phyloP scores from a whole-genome alignment of 1,284 basidiomycete genomes.

The Nidula niveotomentosa region DNA sequence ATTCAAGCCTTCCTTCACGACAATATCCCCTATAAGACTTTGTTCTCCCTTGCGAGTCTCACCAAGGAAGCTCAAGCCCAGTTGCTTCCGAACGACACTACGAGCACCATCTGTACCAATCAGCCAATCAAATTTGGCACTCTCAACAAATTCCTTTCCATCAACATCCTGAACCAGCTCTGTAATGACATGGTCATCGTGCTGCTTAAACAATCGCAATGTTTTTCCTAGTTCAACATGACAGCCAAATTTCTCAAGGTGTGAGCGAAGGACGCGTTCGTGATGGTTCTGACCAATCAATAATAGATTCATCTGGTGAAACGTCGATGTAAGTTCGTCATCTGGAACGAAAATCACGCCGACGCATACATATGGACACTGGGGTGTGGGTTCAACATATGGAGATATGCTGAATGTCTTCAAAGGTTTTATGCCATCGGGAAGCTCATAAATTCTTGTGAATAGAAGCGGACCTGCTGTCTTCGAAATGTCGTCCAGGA shows the following conservation, averaged over 20 bases:
- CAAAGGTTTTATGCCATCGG: not conserved
- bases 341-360: too few species aligned
- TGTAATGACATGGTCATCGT: constrained; percentile 19
- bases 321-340: too few species aligned
- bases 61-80: constrained; percentile 37
- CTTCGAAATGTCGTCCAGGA: not conserved
- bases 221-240: constrained; percentile 28
- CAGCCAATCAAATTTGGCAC: constrained; percentile 21
- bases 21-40: constrained; percentile 41
- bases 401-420: not conserved
- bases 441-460: not conserved
- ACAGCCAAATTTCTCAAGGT: constrained; percentile 19
- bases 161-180: constrained; percentile 16
- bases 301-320: not conserved
- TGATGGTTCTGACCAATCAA: constrained; percentile 26
- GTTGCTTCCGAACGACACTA: constrained; percentile 31
- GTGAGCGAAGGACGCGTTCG: constrained; percentile 22
- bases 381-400: constrained; percentile 1
- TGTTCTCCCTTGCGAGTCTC: constrained; percentile 27
- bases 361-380: constrained; percentile 2
- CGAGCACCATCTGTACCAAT: constrained; percentile 33
- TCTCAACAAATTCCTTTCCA: constrained; percentile 14
- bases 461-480: not conserved
- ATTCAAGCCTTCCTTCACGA: constrained; percentile 23
- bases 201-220: constrained; percentile 26